Evolutionary conservation across 2,329 filamentous ascomycete species (phyloP).

Genomic region (Fusarium xylarioides): DNA sequence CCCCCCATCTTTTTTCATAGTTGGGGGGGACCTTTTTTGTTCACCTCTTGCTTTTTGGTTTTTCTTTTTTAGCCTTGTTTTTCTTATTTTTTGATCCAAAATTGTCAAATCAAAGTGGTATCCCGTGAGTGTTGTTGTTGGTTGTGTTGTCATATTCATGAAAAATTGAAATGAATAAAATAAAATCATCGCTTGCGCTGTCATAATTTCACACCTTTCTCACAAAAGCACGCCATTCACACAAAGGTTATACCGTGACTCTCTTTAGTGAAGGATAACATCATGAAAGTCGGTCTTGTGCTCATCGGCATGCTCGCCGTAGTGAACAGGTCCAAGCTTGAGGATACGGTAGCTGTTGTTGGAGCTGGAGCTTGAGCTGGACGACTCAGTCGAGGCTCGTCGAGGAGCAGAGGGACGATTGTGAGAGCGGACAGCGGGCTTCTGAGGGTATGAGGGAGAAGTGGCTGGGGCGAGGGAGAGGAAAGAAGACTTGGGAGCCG

Average conservation of each 20-base stretch:
- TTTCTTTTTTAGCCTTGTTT: neutral
- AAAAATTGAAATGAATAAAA: neutral
- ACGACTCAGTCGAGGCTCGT: slow-evolving; percentile 57
- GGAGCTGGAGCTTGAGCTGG: slow-evolving; percentile 49
- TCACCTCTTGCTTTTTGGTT: neutral
- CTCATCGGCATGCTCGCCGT: slow-evolving; percentile 66
- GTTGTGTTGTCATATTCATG: neutral
- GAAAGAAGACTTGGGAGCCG: slow-evolving; percentile 51
- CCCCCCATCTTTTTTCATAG: slow-evolving; percentile 4
- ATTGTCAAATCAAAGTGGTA: neutral
- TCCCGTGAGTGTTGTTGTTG: neutral
- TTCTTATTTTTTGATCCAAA: neutral
- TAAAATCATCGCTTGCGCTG: slow-evolving; percentile 25
- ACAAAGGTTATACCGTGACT: neutral
- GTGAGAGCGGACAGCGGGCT: slow-evolving; percentile 46
- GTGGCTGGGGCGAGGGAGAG: slow-evolving; percentile 67
- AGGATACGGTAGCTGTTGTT: slow-evolving; percentile 60
- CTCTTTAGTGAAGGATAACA: slow-evolving; percentile 52
- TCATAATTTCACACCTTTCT: slow-evolving; percentile 5
- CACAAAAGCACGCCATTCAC: slow-evolving; percentile 7
- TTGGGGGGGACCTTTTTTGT: neutral
- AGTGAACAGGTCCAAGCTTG: slow-evolving; percentile 72
- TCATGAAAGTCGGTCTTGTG: slow-evolving; percentile 67
- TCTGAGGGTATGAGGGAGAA: slow-evolving; percentile 64
- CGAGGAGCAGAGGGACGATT: slow-evolving; percentile 46